A percentile compares a stretch with the other conserved stretches of the same genome.
These are phyloP conservation scores for Asterophora lycoperdoides DNA, from an alignment of 768 basidiomycete species.

Conservation along the genomic window DNA sequence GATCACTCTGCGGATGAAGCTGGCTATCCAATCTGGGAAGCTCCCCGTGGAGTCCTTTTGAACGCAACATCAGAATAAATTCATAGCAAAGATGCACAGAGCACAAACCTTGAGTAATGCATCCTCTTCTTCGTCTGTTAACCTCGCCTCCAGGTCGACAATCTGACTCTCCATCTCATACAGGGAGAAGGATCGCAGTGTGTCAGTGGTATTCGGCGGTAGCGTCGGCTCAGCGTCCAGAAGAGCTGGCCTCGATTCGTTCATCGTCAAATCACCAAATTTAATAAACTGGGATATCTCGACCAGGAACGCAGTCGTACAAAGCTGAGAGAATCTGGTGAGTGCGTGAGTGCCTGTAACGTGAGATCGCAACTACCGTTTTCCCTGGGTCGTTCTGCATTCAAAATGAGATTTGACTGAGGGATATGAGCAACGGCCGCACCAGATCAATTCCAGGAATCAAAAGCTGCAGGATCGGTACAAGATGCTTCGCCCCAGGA, in stretches of 20 bases:
- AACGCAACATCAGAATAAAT: neutral
- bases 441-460: slow-evolving; percentile 87
- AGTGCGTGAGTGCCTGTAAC: slow-evolving; percentile 6
- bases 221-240: slow-evolving; percentile 33
- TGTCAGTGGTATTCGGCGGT: slow-evolving; percentile 21
- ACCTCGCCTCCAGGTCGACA: slow-evolving; percentile 34
- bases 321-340: slow-evolving; percentile 40
- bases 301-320: slow-evolving; percentile 70
- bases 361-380: slow-evolving; percentile 43
- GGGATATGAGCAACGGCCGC: slow-evolving; percentile 22
- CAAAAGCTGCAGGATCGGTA: slow-evolving; percentile 74
- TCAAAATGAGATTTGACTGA: neutral
- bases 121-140: slow-evolving; percentile 67
- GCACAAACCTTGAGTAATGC: slow-evolving; percentile 47
- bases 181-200: slow-evolving; percentile 35
- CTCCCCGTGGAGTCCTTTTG: slow-evolving; percentile 59
- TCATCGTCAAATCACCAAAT: slow-evolving; percentile 57
- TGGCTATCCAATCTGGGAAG: slow-evolving; percentile 82
- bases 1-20: slow-evolving; percentile 74
- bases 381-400: slow-evolving; percentile 72
- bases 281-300: slow-evolving; percentile 74
- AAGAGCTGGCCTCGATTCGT: slow-evolving; percentile 21
- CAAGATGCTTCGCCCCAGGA: slow-evolving; percentile 75
- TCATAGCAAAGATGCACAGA: neutral
- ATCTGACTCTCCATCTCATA: slow-evolving; percentile 36